Conservation (phyloP, 2,329 filamentous ascomycete genomes). For the Apiospora rasikravindrae region DNA sequence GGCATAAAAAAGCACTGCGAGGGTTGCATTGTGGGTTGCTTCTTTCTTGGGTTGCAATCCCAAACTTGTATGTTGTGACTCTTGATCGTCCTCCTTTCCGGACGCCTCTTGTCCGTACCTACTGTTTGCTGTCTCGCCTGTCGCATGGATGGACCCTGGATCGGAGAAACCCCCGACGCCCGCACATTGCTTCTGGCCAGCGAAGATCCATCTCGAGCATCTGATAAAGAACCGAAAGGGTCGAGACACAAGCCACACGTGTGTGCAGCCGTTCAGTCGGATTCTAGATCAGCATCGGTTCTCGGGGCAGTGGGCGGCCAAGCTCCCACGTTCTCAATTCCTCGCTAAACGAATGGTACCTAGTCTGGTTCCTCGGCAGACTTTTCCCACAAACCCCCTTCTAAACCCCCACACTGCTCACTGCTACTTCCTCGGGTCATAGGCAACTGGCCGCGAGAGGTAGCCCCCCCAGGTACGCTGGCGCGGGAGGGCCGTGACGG, state of each 20-base stretch:
- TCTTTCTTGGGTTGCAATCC: neutral
- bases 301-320: neutral
- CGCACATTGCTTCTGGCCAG: neutral
- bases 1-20: neutral
- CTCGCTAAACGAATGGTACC: neutral
- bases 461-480: neutral
- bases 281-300: neutral
- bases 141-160: neutral
- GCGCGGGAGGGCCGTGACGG: neutral
- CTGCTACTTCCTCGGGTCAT: neutral
- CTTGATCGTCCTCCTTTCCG: neutral
- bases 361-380: neutral
- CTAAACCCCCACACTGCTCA: neutral
- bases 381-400: neutral
- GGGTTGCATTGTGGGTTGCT: neutral
- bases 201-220: neutral
- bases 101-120: neutral
- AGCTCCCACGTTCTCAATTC: neutral
- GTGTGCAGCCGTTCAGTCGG: neutral
- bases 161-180: neutral
- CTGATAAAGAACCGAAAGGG: neutral
- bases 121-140: neutral
- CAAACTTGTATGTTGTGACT: too few relatives aligned
- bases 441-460: too few relatives aligned
- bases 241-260: neutral